Evolutionary conservation across 129 eudicot genomes (phyloP).

Genomic region (Deinandra increscens): DNA sequence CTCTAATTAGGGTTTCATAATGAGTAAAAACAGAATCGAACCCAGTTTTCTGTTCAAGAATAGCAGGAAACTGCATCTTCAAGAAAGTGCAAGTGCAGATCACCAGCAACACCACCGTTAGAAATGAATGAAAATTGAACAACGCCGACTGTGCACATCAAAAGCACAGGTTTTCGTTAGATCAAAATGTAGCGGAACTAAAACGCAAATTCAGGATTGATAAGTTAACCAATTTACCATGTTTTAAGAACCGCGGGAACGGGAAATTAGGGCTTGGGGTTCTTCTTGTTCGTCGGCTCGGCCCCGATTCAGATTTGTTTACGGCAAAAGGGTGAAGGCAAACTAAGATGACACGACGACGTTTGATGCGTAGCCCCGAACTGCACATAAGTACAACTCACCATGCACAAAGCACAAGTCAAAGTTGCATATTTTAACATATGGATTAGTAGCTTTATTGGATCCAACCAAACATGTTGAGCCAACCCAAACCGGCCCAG

Average conservation of each 20-base stretch:
- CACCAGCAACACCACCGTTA: conserved; percentile 80
- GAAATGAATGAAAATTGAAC: conserved; percentile 90
- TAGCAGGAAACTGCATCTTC: conserved; percentile 92
- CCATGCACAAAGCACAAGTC: not conserved
- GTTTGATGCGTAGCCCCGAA: not conserved
- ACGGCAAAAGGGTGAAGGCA: conserved; percentile 10
- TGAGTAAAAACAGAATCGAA: conserved; percentile 10
- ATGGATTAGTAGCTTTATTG: no score
- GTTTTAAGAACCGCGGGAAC: conserved; percentile 5
- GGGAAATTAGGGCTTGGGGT: conserved; percentile 18
- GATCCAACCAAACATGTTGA: no score
- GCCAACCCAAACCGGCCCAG: no score
- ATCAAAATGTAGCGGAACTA: not conserved
- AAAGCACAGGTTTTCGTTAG: not conserved
- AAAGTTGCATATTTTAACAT: not conserved
- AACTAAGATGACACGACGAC: conserved; percentile 1
- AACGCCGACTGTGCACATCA: conserved; percentile 62
- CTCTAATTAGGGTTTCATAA: conserved; percentile 39
- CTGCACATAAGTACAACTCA: not conserved
- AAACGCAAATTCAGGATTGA: not conserved
- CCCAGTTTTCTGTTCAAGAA: conserved; percentile 95
- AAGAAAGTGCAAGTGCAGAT: conserved; percentile 91
- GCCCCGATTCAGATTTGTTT: conserved; percentile 19
- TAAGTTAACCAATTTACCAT: conserved; percentile 25
- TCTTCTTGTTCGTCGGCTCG: conserved; percentile 24